Evolutionary conservation across 257 asterid species (phyloP), one percentile per base, ranked within the genome.

Genomic region (Sherardia arvensis): DNA sequence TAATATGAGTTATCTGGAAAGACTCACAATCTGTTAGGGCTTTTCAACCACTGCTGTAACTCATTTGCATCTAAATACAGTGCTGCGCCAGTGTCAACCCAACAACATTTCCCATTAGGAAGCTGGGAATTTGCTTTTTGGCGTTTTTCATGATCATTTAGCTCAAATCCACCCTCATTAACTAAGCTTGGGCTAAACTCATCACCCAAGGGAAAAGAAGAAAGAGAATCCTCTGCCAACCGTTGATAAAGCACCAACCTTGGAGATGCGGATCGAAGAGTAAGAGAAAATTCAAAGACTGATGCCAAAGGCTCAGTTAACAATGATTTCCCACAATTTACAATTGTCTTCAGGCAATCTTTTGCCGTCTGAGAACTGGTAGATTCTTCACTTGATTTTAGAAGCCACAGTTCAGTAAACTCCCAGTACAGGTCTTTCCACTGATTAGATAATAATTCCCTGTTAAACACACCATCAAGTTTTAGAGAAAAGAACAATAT

Each of bases 221-320:
- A 85, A 66, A 92, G 87, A 71, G 99, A 92, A 75, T 89, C 97
- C 78, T 87, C 95, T 27, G 99, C 96, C 83, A 92, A 83, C 67
- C 87, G 97, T 60, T 85, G 87, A 79, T 85, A 89, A 59, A 84
- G 78, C 73, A 84, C 94, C 77, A 92, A 75, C 79, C 97, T 85
- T 67, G 99, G 99, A 33, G 99, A 92, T 40, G 97, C 88, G 72
- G 97, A 87, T 78, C 99, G 87, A 82, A 93, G 96, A 53, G 95
- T 87, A 61, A 93, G 92, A 74, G 97, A 93, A 71, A 93, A 85
- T 66, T 93, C 99, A 84, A 90, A 90, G 38, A 89, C 64, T n/a
- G 90, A 78, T 53, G 96, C 89, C 75, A 89, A 76, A 51, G 95
- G 81, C 73, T 87, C 95, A 56, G 78, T 74, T 75, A 93, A 73